These are phyloP conservation scores for Colletotrichum liaoningense DNA, from an alignment of 2,329 filamentous ascomycete genomes.

Conservation along the genomic window DNA sequence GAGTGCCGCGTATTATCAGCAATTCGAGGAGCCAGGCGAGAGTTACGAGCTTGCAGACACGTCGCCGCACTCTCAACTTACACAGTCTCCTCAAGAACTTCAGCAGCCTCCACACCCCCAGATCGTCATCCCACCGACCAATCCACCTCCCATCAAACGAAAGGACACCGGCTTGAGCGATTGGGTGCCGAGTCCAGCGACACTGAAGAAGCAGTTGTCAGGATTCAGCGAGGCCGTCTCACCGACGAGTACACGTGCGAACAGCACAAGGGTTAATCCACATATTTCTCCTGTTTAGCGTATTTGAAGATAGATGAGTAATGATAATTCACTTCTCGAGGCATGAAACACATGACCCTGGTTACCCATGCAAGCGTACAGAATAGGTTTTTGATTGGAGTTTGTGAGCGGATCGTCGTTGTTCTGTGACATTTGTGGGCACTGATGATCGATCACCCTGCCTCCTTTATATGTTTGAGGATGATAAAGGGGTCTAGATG, in stretches of 20 bases:
- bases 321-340: conserved; percentile 33
- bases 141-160: not conserved
- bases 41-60: conserved; percentile 33
- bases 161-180: conserved; percentile 20
- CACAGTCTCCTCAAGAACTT: no score
- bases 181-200: conserved; percentile 4
- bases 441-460: no score
- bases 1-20: conserved; percentile 14
- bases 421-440: not conserved
- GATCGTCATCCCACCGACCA: not conserved
- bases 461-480: not conserved
- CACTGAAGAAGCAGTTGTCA: conserved; percentile 4
- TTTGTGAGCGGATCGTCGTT: not conserved
- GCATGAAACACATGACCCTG: not conserved
- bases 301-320: conserved; percentile 28
- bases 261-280: conserved; percentile 2
- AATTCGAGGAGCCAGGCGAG: conserved; percentile 8
- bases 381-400: not conserved
- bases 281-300: conserved; percentile 24
- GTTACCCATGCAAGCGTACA: not conserved
- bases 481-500: not conserved
- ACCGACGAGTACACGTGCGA: conserved; percentile 26
- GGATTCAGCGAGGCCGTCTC: conserved; percentile 18
- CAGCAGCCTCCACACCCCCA: not conserved
- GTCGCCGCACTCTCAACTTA: not conserved